Conservation (phyloP, 164 flowering plant species). For the Macadamia tetraphylla region DNA sequence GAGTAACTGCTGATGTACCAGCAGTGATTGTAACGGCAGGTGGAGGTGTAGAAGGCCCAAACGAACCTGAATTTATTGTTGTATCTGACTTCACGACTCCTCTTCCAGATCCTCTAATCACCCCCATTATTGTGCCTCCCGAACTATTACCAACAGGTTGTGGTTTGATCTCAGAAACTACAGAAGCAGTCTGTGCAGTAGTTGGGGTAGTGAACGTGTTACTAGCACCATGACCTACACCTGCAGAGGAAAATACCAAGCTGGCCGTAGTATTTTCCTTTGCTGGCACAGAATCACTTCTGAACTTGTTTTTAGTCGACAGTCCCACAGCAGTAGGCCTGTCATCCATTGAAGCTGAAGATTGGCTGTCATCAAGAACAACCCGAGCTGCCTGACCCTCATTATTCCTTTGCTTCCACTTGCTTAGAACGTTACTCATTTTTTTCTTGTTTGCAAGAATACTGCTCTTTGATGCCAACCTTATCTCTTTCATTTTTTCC, state of each 20-base stretch:
- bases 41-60: slow-evolving; percentile 10
- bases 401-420: slow-evolving; percentile 98
- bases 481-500: slow-evolving; percentile 84
- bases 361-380: slow-evolving; percentile 57
- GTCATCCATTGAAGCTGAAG: slow-evolving; percentile 40
- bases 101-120: slow-evolving; percentile 80
- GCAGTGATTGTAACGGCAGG: slow-evolving; percentile 16
- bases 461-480: slow-evolving; percentile 88
- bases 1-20: slow-evolving; percentile 27
- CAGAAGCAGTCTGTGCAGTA: slow-evolving; percentile 20
- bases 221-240: slow-evolving; percentile 14
- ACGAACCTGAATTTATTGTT: slow-evolving; percentile 32
- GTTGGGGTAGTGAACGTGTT: slow-evolving; percentile 15
- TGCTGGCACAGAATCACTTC: slow-evolving; percentile 27
- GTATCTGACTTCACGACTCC: slow-evolving; percentile 69
- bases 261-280: slow-evolving; percentile 36
- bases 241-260: slow-evolving; percentile 1
- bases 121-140: slow-evolving; percentile 82
- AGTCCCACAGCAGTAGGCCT: slow-evolving; percentile 28
- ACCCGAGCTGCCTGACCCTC: slow-evolving; percentile 92
- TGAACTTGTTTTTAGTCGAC: slow-evolving; percentile 47
- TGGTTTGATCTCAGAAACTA: slow-evolving; percentile 45
- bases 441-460: slow-evolving; percentile 93
- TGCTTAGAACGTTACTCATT: slow-evolving; percentile 84
- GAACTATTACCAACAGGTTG: slow-evolving; percentile 57